Percentiles rank a stretch among this genome's conserved stretches.
Evolutionary conservation across 768 basidiomycete genomes (phyloP).

Genomic region (Tricholoma flavovirens): DNA sequence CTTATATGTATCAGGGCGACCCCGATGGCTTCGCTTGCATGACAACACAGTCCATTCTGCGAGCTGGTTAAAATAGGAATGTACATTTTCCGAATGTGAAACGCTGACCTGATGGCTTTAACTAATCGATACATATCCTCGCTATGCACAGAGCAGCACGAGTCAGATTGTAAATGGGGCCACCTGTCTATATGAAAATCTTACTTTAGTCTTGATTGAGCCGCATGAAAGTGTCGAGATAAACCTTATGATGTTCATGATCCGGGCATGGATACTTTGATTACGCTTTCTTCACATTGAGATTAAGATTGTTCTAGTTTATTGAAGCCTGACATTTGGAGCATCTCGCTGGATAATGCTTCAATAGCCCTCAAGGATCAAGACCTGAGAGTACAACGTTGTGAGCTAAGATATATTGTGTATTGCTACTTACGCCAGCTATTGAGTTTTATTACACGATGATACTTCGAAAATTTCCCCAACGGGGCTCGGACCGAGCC

Average conservation of each 20-base stretch:
- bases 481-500: background rate
- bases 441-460: background rate
- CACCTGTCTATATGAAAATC: background rate
- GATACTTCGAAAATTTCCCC: background rate
- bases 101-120: background rate
- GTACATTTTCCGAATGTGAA: background rate
- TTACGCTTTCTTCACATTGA: background rate
- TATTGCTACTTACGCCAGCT: background rate
- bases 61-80: background rate
- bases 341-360: background rate
- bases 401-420: background rate
- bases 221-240: background rate
- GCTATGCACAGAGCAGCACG: background rate
- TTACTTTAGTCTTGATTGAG: background rate
- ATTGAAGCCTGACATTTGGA: background rate
- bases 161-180: background rate
- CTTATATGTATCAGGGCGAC: background rate
- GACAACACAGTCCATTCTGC: background rate
- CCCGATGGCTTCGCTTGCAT: background rate
- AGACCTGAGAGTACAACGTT: background rate
- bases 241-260: background rate
- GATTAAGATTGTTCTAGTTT: background rate
- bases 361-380: background rate
- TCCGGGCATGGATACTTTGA: background rate
- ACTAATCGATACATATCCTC: background rate